Evolutionary conservation across 257 asterid species (phyloP), one percentile per base, ranked within the genome.

Genomic region (Orobanche coerulescens): DNA sequence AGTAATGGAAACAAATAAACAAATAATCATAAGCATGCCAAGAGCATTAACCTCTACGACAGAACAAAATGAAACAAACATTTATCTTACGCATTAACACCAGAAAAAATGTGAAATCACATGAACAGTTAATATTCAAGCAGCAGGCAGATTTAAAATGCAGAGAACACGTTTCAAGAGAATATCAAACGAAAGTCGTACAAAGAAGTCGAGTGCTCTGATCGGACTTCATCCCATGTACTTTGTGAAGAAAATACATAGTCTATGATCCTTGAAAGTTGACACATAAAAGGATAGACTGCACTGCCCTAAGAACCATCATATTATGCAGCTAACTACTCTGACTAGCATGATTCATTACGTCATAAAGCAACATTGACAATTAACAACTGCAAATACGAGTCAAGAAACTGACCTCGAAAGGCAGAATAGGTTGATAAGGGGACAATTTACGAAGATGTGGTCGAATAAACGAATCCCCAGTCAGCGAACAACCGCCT

Each of bases 341-440:
- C n/a, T n/a, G n/a, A n/a, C n/a, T n/a, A n/a, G n/a, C n/a, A n/a
- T n/a, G n/a, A n/a, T n/a, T n/a, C n/a, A n/a, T n/a, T n/a, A n/a
- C n/a, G n/a, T n/a, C n/a, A n/a, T n/a, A n/a, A n/a, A n/a, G n/a
- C n/a, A n/a, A n/a, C n/a, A n/a, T n/a, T n/a, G n/a, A n/a, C n/a
- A n/a, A n/a, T n/a, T n/a, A n/a, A n/a, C n/a, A n/a, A n/a, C n/a
- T n/a, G n/a, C n/a, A n/a, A n/a, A n/a, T n/a, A n/a, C n/a, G n/a
- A n/a, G 25, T 42, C 16, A 19, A 53, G 26, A 43, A 66, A 58
- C 65, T 59, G 1, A 86, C 98, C 95, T 92, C 98, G 63, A 92
- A 92, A 51, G 98, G 97, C 49, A 92, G 82, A 75, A 88, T 92
- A 67, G 97, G 87, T 66, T 92, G 97, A 62, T 88, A 88, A 3